Base-by-base conservation (phyloP, 495 filamentous ascomycete genomes). In the Penicillium odoratum region DNA sequence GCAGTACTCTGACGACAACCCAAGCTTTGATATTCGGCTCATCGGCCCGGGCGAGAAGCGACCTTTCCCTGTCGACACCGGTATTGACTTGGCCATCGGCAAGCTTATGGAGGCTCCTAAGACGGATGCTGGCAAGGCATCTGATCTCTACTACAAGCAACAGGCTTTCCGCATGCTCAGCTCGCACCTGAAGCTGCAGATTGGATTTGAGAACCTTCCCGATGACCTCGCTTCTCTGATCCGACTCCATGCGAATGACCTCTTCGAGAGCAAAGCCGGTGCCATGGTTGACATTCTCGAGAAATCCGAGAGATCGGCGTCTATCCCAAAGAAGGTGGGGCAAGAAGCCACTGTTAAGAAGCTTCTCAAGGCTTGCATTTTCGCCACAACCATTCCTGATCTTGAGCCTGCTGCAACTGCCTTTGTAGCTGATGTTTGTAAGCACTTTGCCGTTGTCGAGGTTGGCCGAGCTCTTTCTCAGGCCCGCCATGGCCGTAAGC, bases 391-490 rank as follows among this genome's bases (percentile, higher is more conserved):
- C 0, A 72, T 98, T 10, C 83, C 88, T 0, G 91, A 94, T 40
- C 85, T 97, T 59, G 81, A 87, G 55, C 77, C 82, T 10, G 83
- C 89, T 45, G 92, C 93, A 2, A 84, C 81, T 29, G 63, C 81
- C 3, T 85, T 98, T 51, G 78, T 97, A 13, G 78, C 85, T 8
- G 89, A 95, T 68, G 73, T 97, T 3, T 92, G 89, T 63, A 85
- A 87, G 21, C 95, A 99, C 70, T 92, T 98, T 58, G 88, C 91
- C 1, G 80, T 99, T 48, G 75, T 98, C n/a, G 95, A 99, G 73
- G 75, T 98, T 7, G 93, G 91, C 44, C 83, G 85, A 51, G 84
- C 90, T 13, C 78, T 97, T 45, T 83, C 87, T 29, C 86, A 93
- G 53, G 76, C 86, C 61, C 89, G 90, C 68, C 89, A 90, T 52